Evolutionary conservation across 805 yeast species (phyloP), one percentile per base, ranked within the genome.

Genomic region (Hanseniaspora guilliermondii): DNA sequence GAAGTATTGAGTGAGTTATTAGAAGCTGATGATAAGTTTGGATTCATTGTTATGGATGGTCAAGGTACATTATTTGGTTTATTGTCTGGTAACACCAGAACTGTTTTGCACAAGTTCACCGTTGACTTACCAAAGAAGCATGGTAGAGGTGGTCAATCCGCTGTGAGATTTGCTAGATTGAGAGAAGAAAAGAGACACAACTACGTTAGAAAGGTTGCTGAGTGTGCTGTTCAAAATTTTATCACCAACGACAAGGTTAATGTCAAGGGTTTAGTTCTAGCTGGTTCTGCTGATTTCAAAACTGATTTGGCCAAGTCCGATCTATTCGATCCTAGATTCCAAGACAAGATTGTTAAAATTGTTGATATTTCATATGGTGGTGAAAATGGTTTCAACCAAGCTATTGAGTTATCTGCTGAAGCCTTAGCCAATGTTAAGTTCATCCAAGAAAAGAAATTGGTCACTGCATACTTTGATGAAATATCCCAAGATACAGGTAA

Each of bases 141-240:
- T 77, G 98, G 98, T 66, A 85, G 98, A 79, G 98, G 98, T 85
- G 98, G 98, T 84, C 98, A 93, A 76, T 93, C 99, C 59, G 98
- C 99, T 45, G 69, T 93, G 62, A 97, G 99, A 87, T 93, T 93
- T 76, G 83, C 97, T 25, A 89, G 99, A 78, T 78, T 93, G 70
- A 85, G 99, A 79, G 98, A 93, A 64, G 98, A 93, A 73, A 93
- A 93, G 71, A 87, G 99, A 76, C 99, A 93, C 72, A 93, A 93
- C 70, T 93, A 93, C 73, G 94, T 93, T 58, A 81, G 99, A 73
- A 93, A 93, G 67, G 98, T 93, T 47, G 96, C 97, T 49, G 99
- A 93, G 75, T 91, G 82, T 50, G 97, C 98, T 6, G 97, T 93
- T 36, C 98, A 93, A 71, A 87, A 87, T 73, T 93, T 93, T 72